Conservation (phyloP, 2,329 filamentous ascomycete species). For the Dactylonectria estremocensis region DNA sequence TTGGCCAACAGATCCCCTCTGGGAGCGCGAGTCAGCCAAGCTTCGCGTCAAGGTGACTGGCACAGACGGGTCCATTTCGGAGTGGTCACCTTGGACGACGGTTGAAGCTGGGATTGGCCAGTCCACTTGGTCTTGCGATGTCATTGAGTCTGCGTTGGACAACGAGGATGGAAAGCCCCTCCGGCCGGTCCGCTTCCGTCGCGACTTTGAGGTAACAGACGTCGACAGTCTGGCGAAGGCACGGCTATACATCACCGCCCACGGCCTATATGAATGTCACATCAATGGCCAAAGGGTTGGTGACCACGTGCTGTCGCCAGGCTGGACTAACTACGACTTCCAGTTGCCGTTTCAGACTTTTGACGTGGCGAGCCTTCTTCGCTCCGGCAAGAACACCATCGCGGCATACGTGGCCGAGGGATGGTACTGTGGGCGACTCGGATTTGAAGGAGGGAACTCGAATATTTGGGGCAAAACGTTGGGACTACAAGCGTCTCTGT, state of each 20-base stretch:
- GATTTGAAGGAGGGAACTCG: slow-evolving; percentile 42
- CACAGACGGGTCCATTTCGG: background rate
- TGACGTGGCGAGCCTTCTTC: slow-evolving; percentile 62
- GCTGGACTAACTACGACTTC: slow-evolving; percentile 65
- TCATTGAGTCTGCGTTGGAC: background rate
- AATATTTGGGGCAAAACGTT: slow-evolving; percentile 53
- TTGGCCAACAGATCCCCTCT: background rate
- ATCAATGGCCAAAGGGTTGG: slow-evolving; percentile 61
- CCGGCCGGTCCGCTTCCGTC: background rate
- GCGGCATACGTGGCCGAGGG: slow-evolving; percentile 60
- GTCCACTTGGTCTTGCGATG: background rate
- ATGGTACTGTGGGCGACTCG: slow-evolving; percentile 62
- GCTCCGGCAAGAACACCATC: slow-evolving; percentile 29
- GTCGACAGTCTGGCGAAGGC: slow-evolving; percentile 43
- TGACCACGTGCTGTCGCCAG: slow-evolving; percentile 61
- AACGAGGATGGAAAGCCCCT: background rate
- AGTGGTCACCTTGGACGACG: background rate
- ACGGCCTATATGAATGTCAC: slow-evolving; percentile 61
- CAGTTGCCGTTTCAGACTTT: slow-evolving; percentile 66
- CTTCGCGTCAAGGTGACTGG: background rate
- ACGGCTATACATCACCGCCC: slow-evolving; percentile 61
- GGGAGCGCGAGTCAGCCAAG: background rate
- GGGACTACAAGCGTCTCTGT: slow-evolving; percentile 42
- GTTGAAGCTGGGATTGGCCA: background rate
- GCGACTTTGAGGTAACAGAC: background rate